Base-by-base conservation (phyloP, 2,329 filamentous ascomycete species). In the Calonectria pseudoreteaudii region DNA sequence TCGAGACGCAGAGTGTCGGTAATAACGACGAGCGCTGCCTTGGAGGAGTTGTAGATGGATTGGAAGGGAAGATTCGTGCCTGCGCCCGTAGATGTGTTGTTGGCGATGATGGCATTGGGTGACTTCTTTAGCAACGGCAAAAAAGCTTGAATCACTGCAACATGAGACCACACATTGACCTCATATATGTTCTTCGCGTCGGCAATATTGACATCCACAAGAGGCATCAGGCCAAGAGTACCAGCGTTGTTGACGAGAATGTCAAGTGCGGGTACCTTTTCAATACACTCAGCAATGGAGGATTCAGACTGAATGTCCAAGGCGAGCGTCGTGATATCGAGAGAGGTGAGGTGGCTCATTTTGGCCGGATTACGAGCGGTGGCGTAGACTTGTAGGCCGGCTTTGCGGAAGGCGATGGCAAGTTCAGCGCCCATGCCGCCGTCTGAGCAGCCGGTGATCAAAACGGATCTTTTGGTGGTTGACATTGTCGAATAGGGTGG, bases 391-490 rank as follows among this genome's bases (percentile, higher is more conserved):
- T 80, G 79, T 23, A 82, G 77, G 1, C 85, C 86, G 31, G 77
- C 75, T 1, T 77, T 66, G 71, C 84, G 83, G 71, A 86, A 86
- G 20, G 83, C 83, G 14, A 79, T 67, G 4, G 84, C 84, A 1
- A 87, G 80, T 28, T 84, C 83, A 53, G 84, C 80, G 28, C 85
- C 86, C 36, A 86, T 83, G 36, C 86, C 85, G 3, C 84, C 85
- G 26, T 82, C 74, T 53, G 81, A 83, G 72, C 82, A 85, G 31
- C 85, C 85, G 4, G 85, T 86, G 68, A 86, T 83, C 23, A 86
- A 78, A 16, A 84, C 74, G 13, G 60, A 65, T 23, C 60, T 14
- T 31, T 47, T 65, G 4, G 60, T 18, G 11, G 26, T 1, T 10
- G 60, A n/a, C 60, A 65, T 65, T 53, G 11, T 38, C 14, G n/a